Conservation (phyloP, 306 rosid species). For the Carpinus viminea region DNA sequence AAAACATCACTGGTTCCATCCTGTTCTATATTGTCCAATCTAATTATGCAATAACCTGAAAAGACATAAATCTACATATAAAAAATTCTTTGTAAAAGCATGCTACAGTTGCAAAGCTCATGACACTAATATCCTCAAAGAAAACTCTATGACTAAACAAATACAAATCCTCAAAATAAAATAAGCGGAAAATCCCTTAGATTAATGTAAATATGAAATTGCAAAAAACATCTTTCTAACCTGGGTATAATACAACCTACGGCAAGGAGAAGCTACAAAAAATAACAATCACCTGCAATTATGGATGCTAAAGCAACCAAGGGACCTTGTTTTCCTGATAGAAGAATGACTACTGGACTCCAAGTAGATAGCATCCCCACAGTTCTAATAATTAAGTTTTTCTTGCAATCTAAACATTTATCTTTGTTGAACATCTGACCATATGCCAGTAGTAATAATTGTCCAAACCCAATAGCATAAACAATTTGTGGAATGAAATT, state of each 20-base stretch:
- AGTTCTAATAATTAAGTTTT: slow-evolving; percentile 50
- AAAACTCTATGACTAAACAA: slow-evolving; percentile 24
- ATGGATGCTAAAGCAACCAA: slow-evolving; percentile 65
- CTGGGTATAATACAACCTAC: not conserved
- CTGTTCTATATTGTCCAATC: slow-evolving; percentile 45
- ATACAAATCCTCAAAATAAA: slow-evolving; percentile 19
- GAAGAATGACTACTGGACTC: slow-evolving; percentile 79
- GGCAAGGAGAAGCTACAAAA: slow-evolving; percentile 28
- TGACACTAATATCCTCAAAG: slow-evolving; percentile 7
- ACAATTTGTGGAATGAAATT: slow-evolving; percentile 64
- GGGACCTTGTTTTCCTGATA: slow-evolving; percentile 92
- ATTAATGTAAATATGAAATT: slow-evolving; percentile 15
- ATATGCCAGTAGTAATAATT: slow-evolving; percentile 56
- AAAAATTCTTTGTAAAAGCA: slow-evolving; percentile 17
- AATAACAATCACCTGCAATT: slow-evolving; percentile 63
- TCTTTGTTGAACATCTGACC: slow-evolving; percentile 38
- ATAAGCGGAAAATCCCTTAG: slow-evolving; percentile 12
- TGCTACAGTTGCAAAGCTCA: not conserved
- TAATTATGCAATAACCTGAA: slow-evolving; percentile 79
- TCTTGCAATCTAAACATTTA: slow-evolving; percentile 39
- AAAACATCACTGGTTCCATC: slow-evolving; percentile 34
- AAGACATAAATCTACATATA: slow-evolving; percentile 21
- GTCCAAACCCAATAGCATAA: slow-evolving; percentile 71
- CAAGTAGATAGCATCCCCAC: slow-evolving; percentile 67
- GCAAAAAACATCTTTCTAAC: slow-evolving; percentile 17